Conservation (phyloP, 2,329 filamentous ascomycete species). For the Talaromyces sp. region DNA sequence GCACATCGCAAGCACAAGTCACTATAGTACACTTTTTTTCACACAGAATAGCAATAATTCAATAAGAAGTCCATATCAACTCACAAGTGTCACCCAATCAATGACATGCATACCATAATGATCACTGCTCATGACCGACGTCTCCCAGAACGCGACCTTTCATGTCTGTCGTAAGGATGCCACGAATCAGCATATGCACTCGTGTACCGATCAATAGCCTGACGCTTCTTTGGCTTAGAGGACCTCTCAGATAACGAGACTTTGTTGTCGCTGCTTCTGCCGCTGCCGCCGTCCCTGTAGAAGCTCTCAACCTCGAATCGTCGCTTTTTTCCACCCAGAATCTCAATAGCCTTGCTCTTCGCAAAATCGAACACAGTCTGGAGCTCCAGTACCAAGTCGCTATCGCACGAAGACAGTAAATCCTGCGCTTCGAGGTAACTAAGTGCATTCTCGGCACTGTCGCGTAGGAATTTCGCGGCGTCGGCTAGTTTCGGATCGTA, state of each 20-base stretch:
- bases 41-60: too few relatives aligned
- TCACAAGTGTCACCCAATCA: neutral
- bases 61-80: neutral
- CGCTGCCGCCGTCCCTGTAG: neutral
- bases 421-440: slow-evolving; percentile 31
- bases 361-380: slow-evolving; percentile 33
- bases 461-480: slow-evolving; percentile 41
- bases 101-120: neutral
- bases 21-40: neutral
- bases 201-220: slow-evolving; percentile 1
- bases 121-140: neutral
- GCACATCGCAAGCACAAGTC: neutral
- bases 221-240: neutral
- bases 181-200: neutral
- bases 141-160: neutral
- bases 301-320: slow-evolving; percentile 31
- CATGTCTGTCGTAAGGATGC: slow-evolving; percentile 1
- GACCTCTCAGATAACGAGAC: neutral
- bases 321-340: slow-evolving; percentile 39
- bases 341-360: slow-evolving; percentile 32
- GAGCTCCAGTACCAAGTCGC: slow-evolving; percentile 25
- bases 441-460: slow-evolving; percentile 43
- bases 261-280: neutral
- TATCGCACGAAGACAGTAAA: slow-evolving; percentile 22
- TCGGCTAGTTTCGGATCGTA: slow-evolving; percentile 23